phyloP scores from a whole-genome alignment of 805 yeast species.

The Saturnispora mendoncae region DNA sequence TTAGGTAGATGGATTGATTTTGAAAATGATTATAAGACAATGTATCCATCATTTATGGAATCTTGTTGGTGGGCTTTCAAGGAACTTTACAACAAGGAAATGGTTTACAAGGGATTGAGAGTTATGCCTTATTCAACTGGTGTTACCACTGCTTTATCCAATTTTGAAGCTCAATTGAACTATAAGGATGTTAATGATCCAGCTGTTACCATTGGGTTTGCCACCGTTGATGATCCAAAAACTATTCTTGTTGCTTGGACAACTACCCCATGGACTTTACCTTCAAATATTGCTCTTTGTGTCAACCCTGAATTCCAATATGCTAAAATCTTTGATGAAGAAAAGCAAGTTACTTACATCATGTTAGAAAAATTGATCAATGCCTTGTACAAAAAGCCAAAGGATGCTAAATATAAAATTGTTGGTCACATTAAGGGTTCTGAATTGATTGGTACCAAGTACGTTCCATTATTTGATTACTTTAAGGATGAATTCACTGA shows the following conservation, averaged over 20 bases:
- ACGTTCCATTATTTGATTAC: constrained; percentile 76
- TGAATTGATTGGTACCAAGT: constrained; percentile 69
- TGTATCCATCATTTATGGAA: constrained; percentile 95
- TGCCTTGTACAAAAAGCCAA: constrained; percentile 89
- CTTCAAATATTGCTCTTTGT: constrained; percentile 85
- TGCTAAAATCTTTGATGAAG: constrained; percentile 87
- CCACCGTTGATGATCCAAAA: constrained; percentile 67
- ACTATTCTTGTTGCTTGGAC: constrained; percentile 95
- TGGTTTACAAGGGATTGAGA: constrained; percentile 89
- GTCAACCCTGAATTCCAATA: constrained; percentile 89
- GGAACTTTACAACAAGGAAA: constrained; percentile 72
- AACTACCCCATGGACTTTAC: constrained; percentile 99
- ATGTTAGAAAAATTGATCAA: constrained; percentile 75
- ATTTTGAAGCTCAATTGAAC: constrained; percentile 97
- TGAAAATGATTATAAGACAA: constrained; percentile 95
- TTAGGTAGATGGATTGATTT: constrained; percentile 99
- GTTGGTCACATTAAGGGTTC: constrained; percentile 75
- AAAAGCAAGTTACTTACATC: constrained; percentile 69
- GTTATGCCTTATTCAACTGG: constrained; percentile 99
- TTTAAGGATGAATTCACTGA: constrained; percentile 69
- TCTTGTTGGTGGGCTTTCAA: constrained; percentile 99
- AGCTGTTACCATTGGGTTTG: constrained; percentile 88
- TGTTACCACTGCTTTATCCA: constrained; percentile 89
- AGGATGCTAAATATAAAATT: constrained; percentile 74
- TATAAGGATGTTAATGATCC: constrained; percentile 97